phyloP scores from a whole-genome alignment of 2,329 filamentous ascomycete species.

The Dactylonectria macrodidyma region DNA sequence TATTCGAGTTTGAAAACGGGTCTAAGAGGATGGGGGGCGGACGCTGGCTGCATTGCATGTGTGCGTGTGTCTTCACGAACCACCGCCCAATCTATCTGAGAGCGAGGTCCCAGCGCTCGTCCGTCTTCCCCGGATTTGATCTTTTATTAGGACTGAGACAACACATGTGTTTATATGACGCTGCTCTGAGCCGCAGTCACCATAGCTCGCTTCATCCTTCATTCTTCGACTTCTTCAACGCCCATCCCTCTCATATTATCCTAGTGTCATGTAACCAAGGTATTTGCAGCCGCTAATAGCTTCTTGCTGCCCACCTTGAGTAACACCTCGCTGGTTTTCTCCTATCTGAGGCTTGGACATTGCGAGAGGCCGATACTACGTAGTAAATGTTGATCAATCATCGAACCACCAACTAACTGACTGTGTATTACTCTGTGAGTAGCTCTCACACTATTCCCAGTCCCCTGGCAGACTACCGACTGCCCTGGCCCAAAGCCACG shows the following conservation, averaged over 20 bases:
- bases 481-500: conserved; percentile 21
- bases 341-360: background rate
- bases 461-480: background rate
- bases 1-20: no score
- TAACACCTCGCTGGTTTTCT: background rate
- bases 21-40: background rate
- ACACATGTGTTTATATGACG: background rate
- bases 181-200: conserved; percentile 3
- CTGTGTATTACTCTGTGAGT: background rate
- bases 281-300: background rate
- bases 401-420: background rate
- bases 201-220: conserved; percentile 18
- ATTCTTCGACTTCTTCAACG: background rate
- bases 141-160: background rate
- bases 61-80: background rate
- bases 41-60: background rate
- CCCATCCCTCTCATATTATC: background rate
- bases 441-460: conserved; percentile 10
- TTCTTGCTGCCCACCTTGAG: background rate
- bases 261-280: background rate
- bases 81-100: conserved; percentile 11
- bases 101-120: conserved; percentile 11
- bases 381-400: background rate
- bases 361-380: background rate
- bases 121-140: conserved; percentile 22